Evolutionary conservation across 2,329 filamentous ascomycete genomes (phyloP), one percentile per base, ranked within the genome.

Genomic region (Cladosporium colombiae): DNA sequence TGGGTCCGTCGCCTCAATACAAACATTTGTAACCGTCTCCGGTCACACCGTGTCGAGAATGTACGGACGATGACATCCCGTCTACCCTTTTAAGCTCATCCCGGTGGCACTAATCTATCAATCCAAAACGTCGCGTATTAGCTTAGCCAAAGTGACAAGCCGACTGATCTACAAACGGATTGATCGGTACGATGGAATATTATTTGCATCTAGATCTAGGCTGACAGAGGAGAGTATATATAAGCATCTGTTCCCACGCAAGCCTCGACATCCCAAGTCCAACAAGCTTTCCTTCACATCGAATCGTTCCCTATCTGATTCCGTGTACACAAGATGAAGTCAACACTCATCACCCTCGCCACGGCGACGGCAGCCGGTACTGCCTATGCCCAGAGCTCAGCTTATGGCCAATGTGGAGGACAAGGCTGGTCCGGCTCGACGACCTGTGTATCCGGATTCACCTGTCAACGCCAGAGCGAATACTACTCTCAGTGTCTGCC

Each of bases 401-500:
- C 68, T 14, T 70, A 67, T 49, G 65, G 53, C n/a, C 70, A 68
- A 37, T 68, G 74, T 67, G 74, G 74, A 58, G 76, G 76, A 27
- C 58, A 56, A 21, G 70, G 71, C 27, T 78, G 68, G 68, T 71
- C 68, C 16, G 76, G 75, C 35, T 55, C 68, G 3, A 76, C 71
- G 5, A 69, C 66, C 44, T 78, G 76, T 65, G 70, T 72, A 18
- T 69, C 73, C 7, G 76, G 75, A 23, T 76, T 71, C 58, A 67
- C 66, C 40, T 78, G 75, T 66, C 65, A 66, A 21, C 62, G 27
- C 23, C 46, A 55, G n/a, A 76, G 73, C 66, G 56, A 68, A 0
- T 77, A 73, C 57, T 78, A 76, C 61, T 73, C 70, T 10, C 76
- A 78, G 67, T 78, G 76, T 62, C 33, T 71, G n/a, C 59, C 63